These are phyloP conservation scores for Helenozyma baotianmanensis DNA, from an alignment of 805 yeast genomes.

Conservation along the genomic window DNA sequence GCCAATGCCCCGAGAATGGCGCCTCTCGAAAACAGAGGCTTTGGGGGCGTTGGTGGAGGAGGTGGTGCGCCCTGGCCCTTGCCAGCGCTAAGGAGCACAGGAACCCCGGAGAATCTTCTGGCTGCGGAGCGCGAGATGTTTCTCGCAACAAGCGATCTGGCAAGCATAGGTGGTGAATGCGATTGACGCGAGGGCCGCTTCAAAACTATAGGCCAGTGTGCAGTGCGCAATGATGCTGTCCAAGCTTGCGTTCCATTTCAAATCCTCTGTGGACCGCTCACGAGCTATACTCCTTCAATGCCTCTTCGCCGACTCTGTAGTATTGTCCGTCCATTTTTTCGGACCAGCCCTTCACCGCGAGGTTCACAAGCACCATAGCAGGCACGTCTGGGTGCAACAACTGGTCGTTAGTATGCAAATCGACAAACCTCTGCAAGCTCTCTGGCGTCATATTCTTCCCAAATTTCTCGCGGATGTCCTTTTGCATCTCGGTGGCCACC, in stretches of 20 bases:
- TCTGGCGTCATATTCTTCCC: slow-evolving; percentile 57
- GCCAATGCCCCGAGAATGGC: slow-evolving; percentile 29
- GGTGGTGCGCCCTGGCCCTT: slow-evolving; percentile 2
- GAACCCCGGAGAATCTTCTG: not conserved
- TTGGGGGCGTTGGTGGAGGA: slow-evolving; percentile 11
- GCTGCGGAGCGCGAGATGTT: slow-evolving; percentile 1
- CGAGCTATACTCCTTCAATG: slow-evolving; percentile 7
- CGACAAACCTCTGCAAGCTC: slow-evolving; percentile 57
- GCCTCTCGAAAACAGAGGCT: slow-evolving; percentile 17
- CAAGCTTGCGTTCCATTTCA: too few relatives aligned
- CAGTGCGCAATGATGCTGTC: too few relatives aligned
- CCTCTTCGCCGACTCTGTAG: slow-evolving; percentile 53
- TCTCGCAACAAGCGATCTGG: slow-evolving; percentile 1
- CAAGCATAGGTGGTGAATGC: slow-evolving; percentile 1
- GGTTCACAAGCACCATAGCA: slow-evolving; percentile 61
- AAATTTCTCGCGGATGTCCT: slow-evolving; percentile 62
- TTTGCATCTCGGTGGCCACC: slow-evolving; percentile 88
- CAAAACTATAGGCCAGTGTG: too few relatives aligned
- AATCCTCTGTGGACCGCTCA: too few relatives aligned
- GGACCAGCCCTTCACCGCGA: slow-evolving; percentile 60
- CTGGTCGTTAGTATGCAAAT: slow-evolving; percentile 52
- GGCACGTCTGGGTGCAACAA: slow-evolving; percentile 70
- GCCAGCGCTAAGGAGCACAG: too few relatives aligned
- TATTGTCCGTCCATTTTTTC: slow-evolving; percentile 60
- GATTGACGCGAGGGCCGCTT: too few relatives aligned